Percentiles rank a stretch among this genome's conserved stretches.
phyloP scores from a whole-genome alignment of 2,329 filamentous ascomycete genomes.

The Phyllosticta citriasiana region DNA sequence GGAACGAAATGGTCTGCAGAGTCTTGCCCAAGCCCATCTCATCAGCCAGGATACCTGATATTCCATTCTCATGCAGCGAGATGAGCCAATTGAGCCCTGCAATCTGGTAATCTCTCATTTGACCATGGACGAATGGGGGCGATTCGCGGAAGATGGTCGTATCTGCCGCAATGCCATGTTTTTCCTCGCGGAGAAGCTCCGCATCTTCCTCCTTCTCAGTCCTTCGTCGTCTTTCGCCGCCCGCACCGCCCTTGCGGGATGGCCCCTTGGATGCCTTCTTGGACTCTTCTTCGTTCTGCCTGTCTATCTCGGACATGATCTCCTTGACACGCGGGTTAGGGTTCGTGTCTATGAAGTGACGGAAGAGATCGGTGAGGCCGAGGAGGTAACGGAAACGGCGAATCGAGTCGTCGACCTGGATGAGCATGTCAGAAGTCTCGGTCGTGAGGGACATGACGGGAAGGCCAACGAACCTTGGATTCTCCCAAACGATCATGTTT shows the following conservation, averaged over 20 bases:
- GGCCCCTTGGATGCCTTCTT: slow-evolving; percentile 62
- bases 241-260: slow-evolving; percentile 74
- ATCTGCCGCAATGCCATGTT: slow-evolving; percentile 72
- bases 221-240: slow-evolving; percentile 66
- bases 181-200: slow-evolving; percentile 76
- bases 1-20: slow-evolving; percentile 90
- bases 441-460: neutral
- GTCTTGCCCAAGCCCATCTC: slow-evolving; percentile 99
- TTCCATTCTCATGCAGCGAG: slow-evolving; percentile 95
- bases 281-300: slow-evolving; percentile 69
- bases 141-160: slow-evolving; percentile 84
- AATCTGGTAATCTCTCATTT: slow-evolving; percentile 95
- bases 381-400: slow-evolving; percentile 89
- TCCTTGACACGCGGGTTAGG: slow-evolving; percentile 90
- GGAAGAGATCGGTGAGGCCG: slow-evolving; percentile 90
- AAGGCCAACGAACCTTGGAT: slow-evolving; percentile 60
- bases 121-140: slow-evolving; percentile 74
- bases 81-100: slow-evolving; percentile 96
- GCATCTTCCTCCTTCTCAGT: slow-evolving; percentile 98
- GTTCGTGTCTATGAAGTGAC: slow-evolving; percentile 97
- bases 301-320: slow-evolving; percentile 88
- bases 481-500: slow-evolving; percentile 89
- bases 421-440: neutral
- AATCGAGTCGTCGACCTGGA: slow-evolving; percentile 85
- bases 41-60: slow-evolving; percentile 93